Evolutionary conservation across 441 rosid species (phyloP), one percentile per base, ranked within the genome.

Genomic region (Dalechampia spathulata): DNA sequence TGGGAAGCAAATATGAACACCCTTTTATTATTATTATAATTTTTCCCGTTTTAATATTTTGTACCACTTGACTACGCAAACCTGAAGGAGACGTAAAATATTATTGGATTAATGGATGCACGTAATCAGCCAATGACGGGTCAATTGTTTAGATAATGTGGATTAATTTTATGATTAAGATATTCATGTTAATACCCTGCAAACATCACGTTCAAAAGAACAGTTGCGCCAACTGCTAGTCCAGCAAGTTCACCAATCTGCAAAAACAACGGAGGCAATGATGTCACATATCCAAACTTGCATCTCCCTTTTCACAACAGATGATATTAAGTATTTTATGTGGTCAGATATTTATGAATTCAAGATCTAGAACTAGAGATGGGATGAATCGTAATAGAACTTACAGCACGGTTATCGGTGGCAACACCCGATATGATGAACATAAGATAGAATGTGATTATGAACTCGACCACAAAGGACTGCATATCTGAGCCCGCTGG

Each of bases 211-310:
- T 92, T 88, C 4, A 92, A 83, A 6, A 88, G 72, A n/a, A 92
- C 82, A 1, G 96, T 88, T 5, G 96, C 57, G 14, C 98, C 98
- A 32, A 92, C 75, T 0, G 98, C 98, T 46, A 92, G 80, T 45
- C 96, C 96, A 2, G 96, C 96, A 19, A 92, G 92, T 53, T 92
- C 95, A 39, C 98, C 98, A 32, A 77, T 81, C 90, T 86, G 77
- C 68, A 54, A 21, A 50, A n/a, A 37, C 14, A 41, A 11, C 13
- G 8, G 1, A 14, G 49, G 30, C 27, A 6, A 45, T 19, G 8
- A 6, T 26, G 30, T 37, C 28, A 15, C 11, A 7, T 30, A 3
- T 30, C 34, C 8, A 40, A 16, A 17, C 16, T 22, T 21, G 1
- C 17, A 57, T 1, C 30, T 71, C 71, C 37, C 46, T 58, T 23